Conservation (phyloP, 2,329 filamentous ascomycete genomes). For the Ceratocystis cubensis region DNA sequence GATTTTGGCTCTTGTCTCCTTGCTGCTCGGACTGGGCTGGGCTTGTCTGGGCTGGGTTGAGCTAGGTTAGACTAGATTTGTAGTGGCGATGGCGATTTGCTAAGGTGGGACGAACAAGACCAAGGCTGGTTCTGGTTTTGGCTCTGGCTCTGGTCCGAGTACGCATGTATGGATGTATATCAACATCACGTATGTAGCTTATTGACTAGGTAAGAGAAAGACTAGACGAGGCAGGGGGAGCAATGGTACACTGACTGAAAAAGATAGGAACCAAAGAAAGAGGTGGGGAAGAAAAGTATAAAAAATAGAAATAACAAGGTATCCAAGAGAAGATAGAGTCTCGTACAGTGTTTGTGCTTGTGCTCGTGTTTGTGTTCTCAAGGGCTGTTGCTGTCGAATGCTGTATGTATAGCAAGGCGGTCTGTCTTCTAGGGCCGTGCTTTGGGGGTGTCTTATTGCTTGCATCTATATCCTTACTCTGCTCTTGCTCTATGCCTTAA, state of each 20-base stretch:
- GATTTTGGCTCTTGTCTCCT: neutral
- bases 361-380: neutral
- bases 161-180: too few relatives aligned
- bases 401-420: neutral
- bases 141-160: too few relatives aligned
- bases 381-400: neutral
- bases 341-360: neutral
- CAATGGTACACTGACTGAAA: too few relatives aligned
- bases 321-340: neutral
- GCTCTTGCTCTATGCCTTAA: neutral
- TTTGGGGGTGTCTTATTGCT: neutral
- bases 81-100: too few relatives aligned
- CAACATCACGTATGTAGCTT: neutral
- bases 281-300: neutral
- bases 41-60: too few relatives aligned
- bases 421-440: neutral
- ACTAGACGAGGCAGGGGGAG: neutral
- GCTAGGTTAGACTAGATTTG: too few relatives aligned
- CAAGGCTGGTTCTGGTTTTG: too few relatives aligned
- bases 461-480: neutral
- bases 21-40: too few relatives aligned
- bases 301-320: neutral
- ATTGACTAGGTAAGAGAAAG: neutral
- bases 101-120: too few relatives aligned
- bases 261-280: too few relatives aligned